Evolutionary conservation across 2,329 filamentous ascomycete genomes (phyloP).

Genomic region (Cytospora piceae): DNA sequence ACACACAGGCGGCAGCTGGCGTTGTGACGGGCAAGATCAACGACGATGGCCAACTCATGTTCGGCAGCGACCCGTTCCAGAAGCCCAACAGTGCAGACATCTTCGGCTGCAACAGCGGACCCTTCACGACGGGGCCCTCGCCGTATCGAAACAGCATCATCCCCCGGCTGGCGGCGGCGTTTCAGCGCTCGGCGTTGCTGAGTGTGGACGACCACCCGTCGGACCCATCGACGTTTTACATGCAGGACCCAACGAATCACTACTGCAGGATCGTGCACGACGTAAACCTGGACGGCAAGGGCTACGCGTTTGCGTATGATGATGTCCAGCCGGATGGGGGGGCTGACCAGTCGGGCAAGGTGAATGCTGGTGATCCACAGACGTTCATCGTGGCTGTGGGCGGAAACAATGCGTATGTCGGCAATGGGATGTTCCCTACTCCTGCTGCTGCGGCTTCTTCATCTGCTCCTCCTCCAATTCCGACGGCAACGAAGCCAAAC

Average conservation of each 20-base stretch:
- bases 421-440: conserved; percentile 21
- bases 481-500: conserved; percentile 8
- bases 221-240: conserved; percentile 43
- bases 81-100: conserved; percentile 66
- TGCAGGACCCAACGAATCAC: conserved; percentile 55
- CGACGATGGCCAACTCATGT: conserved; percentile 43
- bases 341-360: conserved; percentile 58
- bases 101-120: conserved; percentile 67
- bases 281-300: conserved; percentile 55
- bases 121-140: conserved; percentile 54
- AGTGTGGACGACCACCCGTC: conserved; percentile 48
- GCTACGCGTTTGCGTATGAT: conserved; percentile 66
- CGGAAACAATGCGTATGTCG: conserved; percentile 41
- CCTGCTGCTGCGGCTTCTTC: background rate
- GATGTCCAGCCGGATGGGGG: conserved; percentile 58
- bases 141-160: conserved; percentile 46
- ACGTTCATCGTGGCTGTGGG: conserved; percentile 56
- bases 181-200: conserved; percentile 58
- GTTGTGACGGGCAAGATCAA: conserved; percentile 55
- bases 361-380: conserved; percentile 54
- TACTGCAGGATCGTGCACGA: conserved; percentile 61
- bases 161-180: conserved; percentile 53
- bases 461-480: background rate
- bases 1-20: conserved; percentile 67
- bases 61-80: conserved; percentile 50